Evolutionary conservation across 2,329 filamentous ascomycete species (phyloP).

Genomic region (Stagonosporopsis chrysanthemi): DNA sequence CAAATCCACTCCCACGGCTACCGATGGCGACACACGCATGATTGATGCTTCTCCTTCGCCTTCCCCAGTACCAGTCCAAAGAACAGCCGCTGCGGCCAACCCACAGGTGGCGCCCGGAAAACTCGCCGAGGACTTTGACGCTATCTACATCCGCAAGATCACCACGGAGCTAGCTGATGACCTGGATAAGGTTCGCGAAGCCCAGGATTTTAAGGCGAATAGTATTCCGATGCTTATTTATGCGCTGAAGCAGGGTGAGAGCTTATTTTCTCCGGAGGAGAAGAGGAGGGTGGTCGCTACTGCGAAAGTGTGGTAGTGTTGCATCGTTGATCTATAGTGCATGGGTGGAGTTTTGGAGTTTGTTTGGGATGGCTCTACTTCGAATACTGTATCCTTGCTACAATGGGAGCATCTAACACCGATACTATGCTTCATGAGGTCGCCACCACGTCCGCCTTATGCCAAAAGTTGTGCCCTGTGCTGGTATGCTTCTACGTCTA

Average conservation of each 20-base stretch:
- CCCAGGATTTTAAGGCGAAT: conserved; percentile 74
- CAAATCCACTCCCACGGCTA: conserved; percentile 2
- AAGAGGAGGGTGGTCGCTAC: conserved; percentile 52
- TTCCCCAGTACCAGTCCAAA: not conserved
- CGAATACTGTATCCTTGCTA: not conserved
- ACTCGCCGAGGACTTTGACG: conserved; percentile 58
- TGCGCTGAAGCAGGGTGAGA: conserved; percentile 72
- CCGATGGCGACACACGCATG: conserved; percentile 30
- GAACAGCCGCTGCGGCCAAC: conserved; percentile 1
- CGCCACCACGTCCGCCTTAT: not conserved
- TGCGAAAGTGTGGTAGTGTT: conserved; percentile 16
- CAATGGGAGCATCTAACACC: not conserved
- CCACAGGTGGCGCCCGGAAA: conserved; percentile 7
- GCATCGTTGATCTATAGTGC: not conserved
- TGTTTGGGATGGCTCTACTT: not conserved
- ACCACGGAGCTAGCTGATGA: conserved; percentile 77
- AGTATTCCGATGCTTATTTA: conserved; percentile 69
- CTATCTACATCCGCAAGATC: conserved; percentile 73
- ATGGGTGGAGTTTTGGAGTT: conserved; percentile 28
- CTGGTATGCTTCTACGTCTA: conserved; percentile 42
- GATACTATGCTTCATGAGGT: not conserved
- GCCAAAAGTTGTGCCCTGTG: not conserved
- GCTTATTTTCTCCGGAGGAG: conserved; percentile 66
- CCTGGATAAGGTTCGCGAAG: conserved; percentile 71
- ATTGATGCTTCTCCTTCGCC: conserved; percentile 23